These are phyloP conservation scores for Cicer judaicum DNA, from an alignment of 306 rosid species.

Conservation along the genomic window DNA sequence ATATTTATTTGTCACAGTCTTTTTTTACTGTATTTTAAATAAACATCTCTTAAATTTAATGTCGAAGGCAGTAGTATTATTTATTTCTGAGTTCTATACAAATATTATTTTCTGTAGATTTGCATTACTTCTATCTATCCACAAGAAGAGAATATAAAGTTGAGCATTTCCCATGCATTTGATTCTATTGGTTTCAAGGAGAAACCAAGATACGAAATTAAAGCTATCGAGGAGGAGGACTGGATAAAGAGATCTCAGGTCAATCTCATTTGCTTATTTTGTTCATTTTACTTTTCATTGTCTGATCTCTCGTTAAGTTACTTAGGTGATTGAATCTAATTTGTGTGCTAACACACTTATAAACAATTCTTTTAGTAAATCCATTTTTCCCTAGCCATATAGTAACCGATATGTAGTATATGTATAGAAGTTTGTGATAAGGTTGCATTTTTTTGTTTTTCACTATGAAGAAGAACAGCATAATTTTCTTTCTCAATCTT, in stretches of 20 bases:
- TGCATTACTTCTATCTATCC: constrained; percentile 70
- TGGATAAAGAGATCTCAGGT: constrained; percentile 86
- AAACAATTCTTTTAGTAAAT: constrained; percentile 18
- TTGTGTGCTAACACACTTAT: constrained; percentile 2
- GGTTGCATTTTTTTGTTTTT: constrained; percentile 6
- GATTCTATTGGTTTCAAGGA: constrained; percentile 86
- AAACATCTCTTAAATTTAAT: constrained; percentile 18
- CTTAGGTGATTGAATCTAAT: constrained; percentile 16
- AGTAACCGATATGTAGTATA: constrained; percentile 3
- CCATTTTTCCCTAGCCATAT: constrained; percentile 8
- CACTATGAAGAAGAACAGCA: constrained; percentile 2
- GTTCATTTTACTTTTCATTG: background rate
- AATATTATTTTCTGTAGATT: constrained; percentile 55
- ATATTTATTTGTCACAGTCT: constrained; percentile 2
- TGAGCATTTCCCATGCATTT: constrained; percentile 70
- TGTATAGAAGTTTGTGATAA: background rate
- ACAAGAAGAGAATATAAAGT: constrained; percentile 62
- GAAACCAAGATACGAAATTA: constrained; percentile 67
- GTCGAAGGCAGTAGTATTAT: background rate
- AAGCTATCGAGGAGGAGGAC: constrained; percentile 64
- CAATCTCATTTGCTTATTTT: constrained; percentile 40
- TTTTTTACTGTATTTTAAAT: background rate
- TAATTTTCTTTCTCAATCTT: constrained; percentile 13
- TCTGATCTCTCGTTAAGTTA: constrained; percentile 21
- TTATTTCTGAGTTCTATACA: constrained; percentile 28